Evolutionary conservation across 768 basidiomycete species (phyloP), one percentile per base, ranked within the genome.

Genomic region (Lactifluus pinguis): DNA sequence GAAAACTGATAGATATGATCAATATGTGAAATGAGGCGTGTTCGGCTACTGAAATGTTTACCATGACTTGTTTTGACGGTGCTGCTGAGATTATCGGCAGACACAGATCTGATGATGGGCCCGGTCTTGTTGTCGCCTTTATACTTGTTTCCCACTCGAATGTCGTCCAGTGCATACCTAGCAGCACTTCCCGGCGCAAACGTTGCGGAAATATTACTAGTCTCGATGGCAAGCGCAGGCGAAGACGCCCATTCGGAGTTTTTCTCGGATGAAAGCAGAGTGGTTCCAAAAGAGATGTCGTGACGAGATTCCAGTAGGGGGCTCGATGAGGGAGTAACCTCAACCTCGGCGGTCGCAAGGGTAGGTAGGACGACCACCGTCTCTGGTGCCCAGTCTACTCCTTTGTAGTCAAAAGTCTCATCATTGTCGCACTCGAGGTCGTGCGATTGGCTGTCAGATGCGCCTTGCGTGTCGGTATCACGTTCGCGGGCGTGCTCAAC

Each of bases 101-200:
- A 62, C 10, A 47, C 21, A 36, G 47, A 38, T 41, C 51, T 58
- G 6, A n/a, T 49, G 25, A 49, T 19, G n/a, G 29, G 29, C 9
- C 19, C 10, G 21, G 29, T 17, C 19, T 32, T 17, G 45, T 39
- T 5, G 39, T 34, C 13, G 17, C 34, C 36, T 21, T 30, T 53
- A 9, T 4, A 25, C 39, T 53, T 53, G 10, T 39, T 34, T 39
- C 53, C 53, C 3, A 61, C 34, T 17, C 32, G 55, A 49, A 56
- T 61, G 39, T 61, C 60, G 44, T 61, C 60, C 34, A 2, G 41
- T 17, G 60, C 50, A 25, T 52, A 61, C 21, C 30, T 36, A 21
- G 47, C 13, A 17, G 32, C 13, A 21, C 15, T 25, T 55, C 15
- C 32, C 14, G 21, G 32, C 13, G 30, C n/a, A 36, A n/a, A 3